Evolutionary conservation across 2,329 filamentous ascomycete species (phyloP).

Genomic region (Cercospora beticola): DNA sequence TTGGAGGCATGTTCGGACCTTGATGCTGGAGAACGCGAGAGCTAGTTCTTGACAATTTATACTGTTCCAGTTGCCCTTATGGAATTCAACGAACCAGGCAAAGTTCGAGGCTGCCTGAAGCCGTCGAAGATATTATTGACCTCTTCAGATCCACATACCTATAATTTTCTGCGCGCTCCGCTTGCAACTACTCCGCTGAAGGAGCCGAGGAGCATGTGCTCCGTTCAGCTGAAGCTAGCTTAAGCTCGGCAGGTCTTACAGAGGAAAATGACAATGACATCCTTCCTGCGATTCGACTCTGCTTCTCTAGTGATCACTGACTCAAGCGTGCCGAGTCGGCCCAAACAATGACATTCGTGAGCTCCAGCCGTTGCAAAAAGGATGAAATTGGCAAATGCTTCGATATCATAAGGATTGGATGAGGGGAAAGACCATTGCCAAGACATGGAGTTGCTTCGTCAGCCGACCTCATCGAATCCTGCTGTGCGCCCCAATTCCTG

Average conservation of each 20-base stretch:
- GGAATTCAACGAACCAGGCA: not conserved
- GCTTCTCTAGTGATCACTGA: not conserved
- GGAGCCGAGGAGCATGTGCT: not conserved
- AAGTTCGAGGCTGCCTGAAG: not conserved
- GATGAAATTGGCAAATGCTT: not conserved
- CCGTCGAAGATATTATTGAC: not conserved
- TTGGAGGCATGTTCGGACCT: slow-evolving; percentile 5
- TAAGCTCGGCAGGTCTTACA: not conserved
- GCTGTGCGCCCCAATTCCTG: not conserved
- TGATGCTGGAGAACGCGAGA: not conserved
- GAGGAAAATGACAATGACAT: not conserved
- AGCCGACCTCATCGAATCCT: not conserved
- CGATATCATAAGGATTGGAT: not conserved
- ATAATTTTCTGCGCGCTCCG: not conserved
- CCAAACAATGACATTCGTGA: too few species aligned
- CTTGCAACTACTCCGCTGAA: not conserved
- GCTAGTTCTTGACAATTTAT: not conserved
- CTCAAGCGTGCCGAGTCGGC: not conserved
- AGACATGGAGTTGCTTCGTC: not conserved
- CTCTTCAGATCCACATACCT: not conserved
- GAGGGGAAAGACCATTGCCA: not conserved
- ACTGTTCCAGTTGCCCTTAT: not conserved
- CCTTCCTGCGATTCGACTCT: not conserved
- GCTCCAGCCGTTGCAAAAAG: not conserved
- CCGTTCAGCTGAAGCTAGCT: not conserved